Percentiles rank a stretch among this genome's conserved stretches.
These are phyloP conservation scores for Mikania micrantha DNA, from an alignment of 129 eudicot genomes.

Conservation along the genomic window DNA sequence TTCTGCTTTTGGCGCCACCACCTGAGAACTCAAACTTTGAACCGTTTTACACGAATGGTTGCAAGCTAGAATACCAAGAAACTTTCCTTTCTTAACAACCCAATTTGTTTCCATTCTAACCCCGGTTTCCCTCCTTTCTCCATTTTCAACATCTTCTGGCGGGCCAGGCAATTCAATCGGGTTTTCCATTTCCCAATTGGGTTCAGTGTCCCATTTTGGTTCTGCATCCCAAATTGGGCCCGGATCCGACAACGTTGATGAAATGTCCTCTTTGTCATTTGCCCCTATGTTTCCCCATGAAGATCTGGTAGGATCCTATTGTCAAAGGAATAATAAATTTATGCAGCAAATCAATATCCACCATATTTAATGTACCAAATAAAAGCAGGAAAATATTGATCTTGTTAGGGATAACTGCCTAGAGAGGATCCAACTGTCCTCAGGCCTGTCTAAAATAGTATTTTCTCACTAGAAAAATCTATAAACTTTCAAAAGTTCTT, in stretches of 20 bases:
- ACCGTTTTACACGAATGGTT: conserved; percentile 96
- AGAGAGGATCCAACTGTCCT: not conserved
- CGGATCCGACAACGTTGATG: conserved; percentile 96
- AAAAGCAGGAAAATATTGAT: not conserved
- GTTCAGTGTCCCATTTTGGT: conserved; percentile 90
- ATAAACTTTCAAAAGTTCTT: too few species aligned
- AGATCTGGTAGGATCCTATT: conserved; percentile 50
- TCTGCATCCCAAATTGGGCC: conserved; percentile 98
- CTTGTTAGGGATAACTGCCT: not conserved
- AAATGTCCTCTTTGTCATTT: conserved; percentile 84
- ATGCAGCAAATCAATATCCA: not conserved
- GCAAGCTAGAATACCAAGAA: conserved; percentile 88
- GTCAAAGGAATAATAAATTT: not conserved
- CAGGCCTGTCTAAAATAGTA: too few species aligned
- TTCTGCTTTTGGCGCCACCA: conserved; percentile 95
- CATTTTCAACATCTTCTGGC: conserved; percentile 37
- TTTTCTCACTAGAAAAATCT: too few species aligned
- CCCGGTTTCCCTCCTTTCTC: conserved; percentile 27
- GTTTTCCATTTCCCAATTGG: conserved; percentile 69
- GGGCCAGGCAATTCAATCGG: conserved; percentile 78
- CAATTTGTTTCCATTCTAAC: conserved; percentile 54
- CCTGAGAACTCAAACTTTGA: conserved; percentile 97
- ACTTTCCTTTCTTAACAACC: conserved; percentile 72
- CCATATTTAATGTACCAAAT: not conserved
- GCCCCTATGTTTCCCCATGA: conserved; percentile 70